Conservation (phyloP, 2,329 filamentous ascomycete genomes). For the Fusarium pseudonygamai region DNA sequence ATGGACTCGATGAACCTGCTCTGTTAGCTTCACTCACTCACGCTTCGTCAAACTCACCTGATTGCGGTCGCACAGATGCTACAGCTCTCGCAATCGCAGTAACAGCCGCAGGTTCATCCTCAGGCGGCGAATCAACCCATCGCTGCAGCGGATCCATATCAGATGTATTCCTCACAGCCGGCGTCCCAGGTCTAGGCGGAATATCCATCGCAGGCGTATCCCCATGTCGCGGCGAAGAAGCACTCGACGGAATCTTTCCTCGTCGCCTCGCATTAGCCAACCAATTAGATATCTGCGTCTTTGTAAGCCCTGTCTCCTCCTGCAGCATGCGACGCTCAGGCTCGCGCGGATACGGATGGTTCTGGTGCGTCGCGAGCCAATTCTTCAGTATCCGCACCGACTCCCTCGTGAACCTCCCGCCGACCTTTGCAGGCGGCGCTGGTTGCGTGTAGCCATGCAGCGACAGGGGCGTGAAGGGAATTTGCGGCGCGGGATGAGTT, state of each 20-base stretch:
- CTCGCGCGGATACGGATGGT: conserved; percentile 85
- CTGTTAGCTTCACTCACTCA: not conserved
- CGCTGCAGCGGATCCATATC: conserved; percentile 42
- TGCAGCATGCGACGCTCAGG: conserved; percentile 81
- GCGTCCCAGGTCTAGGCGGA: conserved; percentile 54
- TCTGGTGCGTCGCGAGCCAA: conserved; percentile 79
- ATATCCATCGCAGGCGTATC: conserved; percentile 62
- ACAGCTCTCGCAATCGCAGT: conserved; percentile 45
- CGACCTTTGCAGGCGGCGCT: conserved; percentile 31
- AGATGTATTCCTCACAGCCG: conserved; percentile 43
- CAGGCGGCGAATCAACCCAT: conserved; percentile 47
- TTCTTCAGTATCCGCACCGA: conserved; percentile 80
- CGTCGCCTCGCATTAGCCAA: conserved; percentile 84
- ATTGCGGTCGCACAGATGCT: conserved; percentile 26
- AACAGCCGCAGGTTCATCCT: conserved; percentile 46
- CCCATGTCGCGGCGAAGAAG: conserved; percentile 16
- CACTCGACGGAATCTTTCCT: conserved; percentile 66
- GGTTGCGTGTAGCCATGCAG: not conserved
- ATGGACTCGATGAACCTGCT: conserved; percentile 28
- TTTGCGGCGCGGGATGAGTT: not conserved
- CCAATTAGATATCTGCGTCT: conserved; percentile 87
- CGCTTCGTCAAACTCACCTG: not conserved
- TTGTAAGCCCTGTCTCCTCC: conserved; percentile 77
- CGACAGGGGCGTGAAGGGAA: not conserved
- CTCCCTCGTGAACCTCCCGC: conserved; percentile 67